These are phyloP conservation scores for Physcia stellaris DNA, from an alignment of 495 filamentous ascomycete genomes.

Conservation along the genomic window DNA sequence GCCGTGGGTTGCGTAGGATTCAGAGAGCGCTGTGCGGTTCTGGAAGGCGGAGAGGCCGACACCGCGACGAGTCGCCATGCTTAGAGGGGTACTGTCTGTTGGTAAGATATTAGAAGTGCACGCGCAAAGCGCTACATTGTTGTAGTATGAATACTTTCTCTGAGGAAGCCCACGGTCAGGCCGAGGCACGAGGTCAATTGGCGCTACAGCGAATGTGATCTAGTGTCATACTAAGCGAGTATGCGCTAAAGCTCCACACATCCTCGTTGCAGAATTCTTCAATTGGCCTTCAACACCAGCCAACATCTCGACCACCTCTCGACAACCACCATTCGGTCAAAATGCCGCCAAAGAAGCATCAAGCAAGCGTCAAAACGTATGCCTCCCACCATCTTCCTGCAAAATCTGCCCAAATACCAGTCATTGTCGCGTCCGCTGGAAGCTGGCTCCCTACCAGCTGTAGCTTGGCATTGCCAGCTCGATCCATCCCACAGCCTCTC, in stretches of 20 bases:
- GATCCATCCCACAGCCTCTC: constrained; percentile 55
- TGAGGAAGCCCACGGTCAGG: too few species aligned
- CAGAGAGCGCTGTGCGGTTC: constrained; percentile 61
- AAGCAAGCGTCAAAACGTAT: constrained; percentile 16
- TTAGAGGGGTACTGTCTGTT: neutral
- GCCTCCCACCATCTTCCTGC: constrained; percentile 1
- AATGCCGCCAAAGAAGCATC: constrained; percentile 33
- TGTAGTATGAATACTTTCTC: too few species aligned
- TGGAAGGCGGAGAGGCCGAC: constrained; percentile 89
- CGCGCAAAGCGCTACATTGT: too few species aligned
- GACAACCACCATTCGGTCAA: constrained; percentile 20
- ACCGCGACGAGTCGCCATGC: constrained; percentile 44
- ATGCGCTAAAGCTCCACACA: too few species aligned
- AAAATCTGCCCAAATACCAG: neutral
- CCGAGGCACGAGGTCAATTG: too few species aligned
- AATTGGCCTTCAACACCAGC: too few species aligned
- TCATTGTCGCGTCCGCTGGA: constrained; percentile 6
- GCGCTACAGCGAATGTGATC: too few species aligned
- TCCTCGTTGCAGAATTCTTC: too few species aligned
- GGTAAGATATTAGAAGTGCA: too few species aligned
- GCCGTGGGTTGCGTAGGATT: constrained; percentile 82
- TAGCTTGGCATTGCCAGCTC: constrained; percentile 46
- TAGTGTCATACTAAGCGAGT: too few species aligned
- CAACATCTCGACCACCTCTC: too few species aligned
- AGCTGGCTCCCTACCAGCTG: constrained; percentile 5